These are phyloP conservation scores for Coprinopsis marcescibilis DNA, from an alignment of 768 basidiomycete species.

Conservation along the genomic window DNA sequence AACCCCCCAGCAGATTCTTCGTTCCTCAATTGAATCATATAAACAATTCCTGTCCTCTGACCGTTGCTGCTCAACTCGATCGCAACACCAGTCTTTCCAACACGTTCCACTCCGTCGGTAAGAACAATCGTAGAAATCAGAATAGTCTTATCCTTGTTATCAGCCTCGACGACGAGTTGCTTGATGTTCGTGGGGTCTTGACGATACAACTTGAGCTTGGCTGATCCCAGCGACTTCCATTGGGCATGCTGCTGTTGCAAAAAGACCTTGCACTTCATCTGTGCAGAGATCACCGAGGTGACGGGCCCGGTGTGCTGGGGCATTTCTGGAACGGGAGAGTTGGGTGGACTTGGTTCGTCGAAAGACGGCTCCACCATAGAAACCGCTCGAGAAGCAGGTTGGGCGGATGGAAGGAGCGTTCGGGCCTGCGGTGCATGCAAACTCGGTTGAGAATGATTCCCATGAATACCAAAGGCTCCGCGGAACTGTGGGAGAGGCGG, in stretches of 20 bases:
- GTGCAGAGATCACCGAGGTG: slow-evolving; percentile 71
- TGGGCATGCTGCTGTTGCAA: slow-evolving; percentile 93
- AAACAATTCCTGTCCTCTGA: slow-evolving; percentile 86
- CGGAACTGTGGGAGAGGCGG: slow-evolving; percentile 41
- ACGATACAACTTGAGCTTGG: slow-evolving; percentile 80
- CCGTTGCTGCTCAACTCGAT: slow-evolving; percentile 93
- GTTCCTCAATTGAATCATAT: slow-evolving; percentile 95
- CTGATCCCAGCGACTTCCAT: slow-evolving; percentile 93
- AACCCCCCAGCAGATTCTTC: slow-evolving; percentile 80
- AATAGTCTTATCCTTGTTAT: slow-evolving; percentile 66
- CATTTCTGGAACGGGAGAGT: slow-evolving; percentile 64
- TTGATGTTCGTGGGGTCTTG: slow-evolving; percentile 86
- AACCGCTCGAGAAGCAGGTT: slow-evolving; percentile 43
- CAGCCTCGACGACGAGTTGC: slow-evolving; percentile 91
- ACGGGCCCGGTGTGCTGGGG: slow-evolving; percentile 57
- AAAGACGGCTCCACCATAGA: slow-evolving; percentile 50
- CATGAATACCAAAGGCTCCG: slow-evolving; percentile 24
- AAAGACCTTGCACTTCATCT: slow-evolving; percentile 99
- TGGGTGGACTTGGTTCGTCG: slow-evolving; percentile 76
- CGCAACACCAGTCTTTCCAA: slow-evolving; percentile 98
- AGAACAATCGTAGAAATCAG: slow-evolving; percentile 94
- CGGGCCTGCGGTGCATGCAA: slow-evolving; percentile 41
- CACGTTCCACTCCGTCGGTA: slow-evolving; percentile 93
- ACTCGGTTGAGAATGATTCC: slow-evolving; percentile 34
- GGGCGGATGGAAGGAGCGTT: slow-evolving; percentile 59